Evolutionary conservation across 805 yeast species (phyloP).

Genomic region (Spathaspora sp.): DNA sequence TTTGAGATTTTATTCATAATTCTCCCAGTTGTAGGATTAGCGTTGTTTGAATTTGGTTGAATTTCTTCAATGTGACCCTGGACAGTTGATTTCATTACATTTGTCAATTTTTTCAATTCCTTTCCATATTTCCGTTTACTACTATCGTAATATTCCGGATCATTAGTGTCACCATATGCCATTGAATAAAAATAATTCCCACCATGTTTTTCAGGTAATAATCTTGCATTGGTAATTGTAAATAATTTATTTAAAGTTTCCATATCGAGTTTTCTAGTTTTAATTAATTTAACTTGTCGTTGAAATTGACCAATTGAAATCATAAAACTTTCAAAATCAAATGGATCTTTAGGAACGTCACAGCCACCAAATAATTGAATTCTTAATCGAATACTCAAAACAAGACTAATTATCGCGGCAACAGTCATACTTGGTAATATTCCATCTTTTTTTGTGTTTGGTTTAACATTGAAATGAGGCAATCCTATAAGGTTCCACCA

Average conservation of each 20-base stretch:
- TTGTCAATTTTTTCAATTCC: slow-evolving; percentile 50
- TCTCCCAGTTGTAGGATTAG: slow-evolving; percentile 21
- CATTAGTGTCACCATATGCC: slow-evolving; percentile 2
- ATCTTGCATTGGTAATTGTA: slow-evolving; percentile 29
- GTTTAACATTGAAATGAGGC: slow-evolving; percentile 39
- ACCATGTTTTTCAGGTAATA: slow-evolving; percentile 20
- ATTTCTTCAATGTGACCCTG: slow-evolving; percentile 48
- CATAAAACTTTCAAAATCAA: slow-evolving; percentile 68
- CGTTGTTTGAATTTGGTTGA: slow-evolving; percentile 14
- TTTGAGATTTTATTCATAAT: slow-evolving; percentile 32
- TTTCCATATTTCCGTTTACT: slow-evolving; percentile 25
- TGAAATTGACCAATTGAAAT: slow-evolving; percentile 74
- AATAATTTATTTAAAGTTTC: slow-evolving; percentile 44
- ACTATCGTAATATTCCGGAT: no score
- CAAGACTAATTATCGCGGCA: slow-evolving; percentile 75
- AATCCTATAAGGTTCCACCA: slow-evolving; percentile 86
- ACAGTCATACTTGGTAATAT: slow-evolving; percentile 64
- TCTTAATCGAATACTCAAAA: slow-evolving; percentile 66
- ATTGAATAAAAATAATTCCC: slow-evolving; percentile 8
- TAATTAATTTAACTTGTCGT: slow-evolving; percentile 55
- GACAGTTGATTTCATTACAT: slow-evolving; percentile 69
- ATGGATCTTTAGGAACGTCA: slow-evolving; percentile 78
- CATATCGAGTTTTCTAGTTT: slow-evolving; percentile 52
- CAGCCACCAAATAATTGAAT: slow-evolving; percentile 33
- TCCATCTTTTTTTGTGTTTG: slow-evolving; percentile 45